Base-by-base conservation (phyloP, 2,329 filamentous ascomycete species). In the Penicillium sp. region DNA sequence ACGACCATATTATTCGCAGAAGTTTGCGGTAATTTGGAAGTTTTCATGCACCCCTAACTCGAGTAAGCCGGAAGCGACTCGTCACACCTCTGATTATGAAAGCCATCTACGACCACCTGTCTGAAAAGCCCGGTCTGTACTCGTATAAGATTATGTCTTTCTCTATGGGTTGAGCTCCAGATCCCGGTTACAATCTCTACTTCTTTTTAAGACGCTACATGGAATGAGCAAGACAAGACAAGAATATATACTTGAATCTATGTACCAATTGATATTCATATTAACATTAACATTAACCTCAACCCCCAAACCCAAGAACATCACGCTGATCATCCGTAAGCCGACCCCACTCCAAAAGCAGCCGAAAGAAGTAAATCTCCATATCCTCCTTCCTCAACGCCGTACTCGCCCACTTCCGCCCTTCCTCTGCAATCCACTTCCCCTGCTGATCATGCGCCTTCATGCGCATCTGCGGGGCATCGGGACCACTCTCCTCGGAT, bases 361-460 rank as follows among this genome's bases (percentile, higher is more conserved):
- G 70, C 46, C 90, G 78, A 68, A 92, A 94, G 66, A 93, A 79
- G 68, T 94, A 94, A 10, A 91, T 82, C 72, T 92, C 88, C 84
- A 89, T 90, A 67, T 94, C 91, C 70, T 88, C 87, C 65, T 83
- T 84, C 58, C 87, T 78, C 19, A 92, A 65, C 13, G 84, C 87
- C 68, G 79, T 79, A 7, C 77, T 75, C 2, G 84, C 85, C 89
- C 89, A 91, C 57, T 81, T 80, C 50, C 80, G 78, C 1, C 89
- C 88, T 60, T 86, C 76, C 55, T 84, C 80, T 4, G 87, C 85
- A 65, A 92, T 90, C 79, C 82, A 84, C 68, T 80, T 75, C 9
- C 80, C 87, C 60, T 89, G 84, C 11, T 78, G 72, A 48, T 73
- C 67, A 58, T 83, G 80, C 5, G 72, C 75, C 43, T 79, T 72